Evolutionary conservation across 2,329 filamentous ascomycete species (phyloP).

Genomic region (Colletotrichum musae): DNA sequence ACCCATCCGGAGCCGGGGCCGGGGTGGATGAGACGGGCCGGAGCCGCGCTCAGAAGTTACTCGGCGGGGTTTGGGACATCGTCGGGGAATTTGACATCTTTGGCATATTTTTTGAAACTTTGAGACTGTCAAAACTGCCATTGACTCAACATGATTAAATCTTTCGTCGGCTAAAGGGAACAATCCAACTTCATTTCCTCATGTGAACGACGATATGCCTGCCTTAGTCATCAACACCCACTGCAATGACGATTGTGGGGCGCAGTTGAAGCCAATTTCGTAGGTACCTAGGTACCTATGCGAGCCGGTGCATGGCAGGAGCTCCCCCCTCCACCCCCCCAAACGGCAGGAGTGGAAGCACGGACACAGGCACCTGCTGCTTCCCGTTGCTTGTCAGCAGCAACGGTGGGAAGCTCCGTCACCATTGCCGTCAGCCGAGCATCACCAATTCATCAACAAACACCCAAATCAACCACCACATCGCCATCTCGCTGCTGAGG

Average conservation of each 20-base stretch:
- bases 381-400: slow-evolving; percentile 11
- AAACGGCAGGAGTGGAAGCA: slow-evolving; percentile 1
- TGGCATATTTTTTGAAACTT: too few relatives aligned
- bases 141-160: too few relatives aligned
- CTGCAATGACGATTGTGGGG: slow-evolving; percentile 20
- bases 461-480: slow-evolving; percentile 7
- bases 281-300: background rate
- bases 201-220: background rate
- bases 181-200: background rate
- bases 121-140: too few relatives aligned
- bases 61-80: too few relatives aligned
- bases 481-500: slow-evolving; percentile 9
- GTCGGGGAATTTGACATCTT: too few relatives aligned
- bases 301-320: slow-evolving; percentile 5
- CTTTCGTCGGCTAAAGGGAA: too few relatives aligned
- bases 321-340: background rate
- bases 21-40: background rate
- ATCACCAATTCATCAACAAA: slow-evolving; percentile 1
- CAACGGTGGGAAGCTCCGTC: slow-evolving; percentile 9
- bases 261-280: slow-evolving; percentile 13
- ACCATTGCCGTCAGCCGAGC: background rate
- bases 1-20: background rate
- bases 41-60: too few relatives aligned
- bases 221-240: background rate
- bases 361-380: slow-evolving; percentile 11